These are phyloP conservation scores for Bothriochloa decipiens DNA, from an alignment of 176 grass and related monocot species.

Conservation along the genomic window DNA sequence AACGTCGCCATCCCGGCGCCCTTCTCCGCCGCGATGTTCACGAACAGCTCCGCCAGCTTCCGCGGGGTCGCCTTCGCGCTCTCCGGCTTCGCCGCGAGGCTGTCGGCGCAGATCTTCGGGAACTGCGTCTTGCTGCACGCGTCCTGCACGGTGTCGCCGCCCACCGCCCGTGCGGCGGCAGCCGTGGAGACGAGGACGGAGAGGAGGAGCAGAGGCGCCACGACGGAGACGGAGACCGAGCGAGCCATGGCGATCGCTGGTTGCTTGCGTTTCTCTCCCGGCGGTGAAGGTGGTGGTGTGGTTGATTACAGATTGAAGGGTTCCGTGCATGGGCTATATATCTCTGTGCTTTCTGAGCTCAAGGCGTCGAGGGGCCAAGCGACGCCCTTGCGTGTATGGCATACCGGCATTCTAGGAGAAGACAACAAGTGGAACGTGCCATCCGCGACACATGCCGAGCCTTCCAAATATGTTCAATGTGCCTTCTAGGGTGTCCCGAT, in stretches of 20 bases:
- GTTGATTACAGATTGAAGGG: not conserved
- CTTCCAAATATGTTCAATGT: no score
- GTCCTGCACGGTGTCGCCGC: constrained; percentile 27
- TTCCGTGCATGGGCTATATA: not conserved
- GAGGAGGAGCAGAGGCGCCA: constrained; percentile 7
- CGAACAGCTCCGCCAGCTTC: constrained; percentile 48
- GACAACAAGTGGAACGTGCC: not conserved
- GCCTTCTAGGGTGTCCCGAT: not conserved
- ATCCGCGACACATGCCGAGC: not conserved
- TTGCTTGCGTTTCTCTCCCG: not conserved
- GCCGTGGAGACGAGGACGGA: not conserved
- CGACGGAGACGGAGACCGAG: not conserved
- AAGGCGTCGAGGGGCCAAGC: not conserved
- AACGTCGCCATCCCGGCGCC: constrained; percentile 41
- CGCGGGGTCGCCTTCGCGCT: constrained; percentile 37
- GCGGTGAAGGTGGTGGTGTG: not conserved
- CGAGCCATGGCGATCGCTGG: not conserved
- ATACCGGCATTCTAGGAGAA: not conserved
- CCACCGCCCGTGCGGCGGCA: not conserved
- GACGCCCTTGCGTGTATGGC: constrained; percentile 17
- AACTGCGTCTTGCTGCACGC: constrained; percentile 51
- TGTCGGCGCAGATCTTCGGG: constrained; percentile 40
- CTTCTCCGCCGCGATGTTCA: constrained; percentile 34
- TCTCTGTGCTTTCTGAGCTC: not conserved
- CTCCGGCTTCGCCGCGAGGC: constrained; percentile 35